Evolutionary conservation across 495 filamentous ascomycete species (phyloP).

Genomic region (Halenospora varia): DNA sequence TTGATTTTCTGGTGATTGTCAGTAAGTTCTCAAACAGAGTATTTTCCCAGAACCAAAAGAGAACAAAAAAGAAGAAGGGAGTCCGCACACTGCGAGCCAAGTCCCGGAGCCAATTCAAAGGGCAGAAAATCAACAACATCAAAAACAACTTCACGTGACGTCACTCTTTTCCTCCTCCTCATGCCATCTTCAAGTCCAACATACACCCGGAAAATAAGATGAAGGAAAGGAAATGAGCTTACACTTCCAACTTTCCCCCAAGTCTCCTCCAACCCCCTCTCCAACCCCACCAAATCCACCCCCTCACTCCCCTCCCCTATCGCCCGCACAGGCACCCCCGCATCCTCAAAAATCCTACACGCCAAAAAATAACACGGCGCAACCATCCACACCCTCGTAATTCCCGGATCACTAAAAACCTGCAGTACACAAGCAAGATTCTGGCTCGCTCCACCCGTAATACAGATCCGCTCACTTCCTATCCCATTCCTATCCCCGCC

Average conservation of each 20-base stretch:
- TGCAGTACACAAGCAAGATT: slow-evolving; percentile 68
- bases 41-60: too few relatives aligned
- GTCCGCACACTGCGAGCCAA: too few relatives aligned
- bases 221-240: too few relatives aligned
- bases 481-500: slow-evolving; percentile 17
- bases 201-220: background rate
- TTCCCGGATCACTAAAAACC: slow-evolving; percentile 71
- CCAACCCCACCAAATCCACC: slow-evolving; percentile 58
- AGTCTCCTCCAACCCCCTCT: slow-evolving; percentile 23
- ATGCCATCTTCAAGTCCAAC: too few relatives aligned
- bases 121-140: too few relatives aligned
- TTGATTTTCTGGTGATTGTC: slow-evolving; percentile 27
- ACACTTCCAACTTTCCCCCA: too few relatives aligned
- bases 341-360: slow-evolving; percentile 74
- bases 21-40: too few relatives aligned
- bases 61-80: too few relatives aligned
- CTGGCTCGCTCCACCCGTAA: slow-evolving; percentile 78
- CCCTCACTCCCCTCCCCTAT: slow-evolving; percentile 74
- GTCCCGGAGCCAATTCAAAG: too few relatives aligned
- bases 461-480: slow-evolving; percentile 62
- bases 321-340: slow-evolving; percentile 61
- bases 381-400: slow-evolving; percentile 77
- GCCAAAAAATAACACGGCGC: slow-evolving; percentile 79
- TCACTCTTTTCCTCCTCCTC: background rate
- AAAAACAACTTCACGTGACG: background rate